Percentiles rank a stretch among this genome's conserved stretches.
Evolutionary conservation across 176 grass and related monocot genomes (phyloP).

Genomic region (Oryza glumipatula): DNA sequence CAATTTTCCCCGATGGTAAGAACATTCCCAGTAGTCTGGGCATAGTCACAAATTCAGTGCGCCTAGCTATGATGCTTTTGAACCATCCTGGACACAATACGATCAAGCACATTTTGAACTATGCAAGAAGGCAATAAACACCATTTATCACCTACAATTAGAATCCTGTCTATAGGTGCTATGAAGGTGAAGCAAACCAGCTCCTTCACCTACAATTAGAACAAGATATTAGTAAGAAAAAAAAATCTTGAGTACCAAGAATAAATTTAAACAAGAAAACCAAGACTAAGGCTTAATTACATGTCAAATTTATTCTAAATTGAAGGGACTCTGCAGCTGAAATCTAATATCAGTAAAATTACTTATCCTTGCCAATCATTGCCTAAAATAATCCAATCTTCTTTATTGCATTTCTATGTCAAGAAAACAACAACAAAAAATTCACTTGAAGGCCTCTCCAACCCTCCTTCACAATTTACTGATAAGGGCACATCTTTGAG

Average conservation of each 20-base stretch:
- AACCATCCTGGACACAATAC: too few relatives aligned
- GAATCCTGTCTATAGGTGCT: conserved; percentile 93
- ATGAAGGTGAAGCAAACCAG: conserved; percentile 94
- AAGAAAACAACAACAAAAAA: neutral
- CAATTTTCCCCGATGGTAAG: too few relatives aligned
- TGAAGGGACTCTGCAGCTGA: neutral
- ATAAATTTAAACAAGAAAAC: conserved; percentile 18
- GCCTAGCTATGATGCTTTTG: too few relatives aligned
- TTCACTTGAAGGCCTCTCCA: neutral
- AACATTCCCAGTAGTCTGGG: too few relatives aligned
- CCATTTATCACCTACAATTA: too few relatives aligned
- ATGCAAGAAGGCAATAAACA: too few relatives aligned
- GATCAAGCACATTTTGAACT: too few relatives aligned
- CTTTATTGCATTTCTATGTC: neutral
- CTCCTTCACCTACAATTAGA: conserved; percentile 77
- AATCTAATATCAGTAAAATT: neutral
- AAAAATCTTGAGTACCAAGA: conserved; percentile 17
- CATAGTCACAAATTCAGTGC: too few relatives aligned
- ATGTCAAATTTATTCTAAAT: conserved; percentile 16
- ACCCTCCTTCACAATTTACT: neutral
- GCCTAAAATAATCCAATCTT: neutral
- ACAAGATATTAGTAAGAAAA: neutral
- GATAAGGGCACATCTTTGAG: neutral
- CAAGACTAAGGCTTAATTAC: neutral
- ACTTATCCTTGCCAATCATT: neutral